These are phyloP conservation scores for Lecanicillium sp. DNA, from an alignment of 2,329 filamentous ascomycete species.

Conservation along the genomic window DNA sequence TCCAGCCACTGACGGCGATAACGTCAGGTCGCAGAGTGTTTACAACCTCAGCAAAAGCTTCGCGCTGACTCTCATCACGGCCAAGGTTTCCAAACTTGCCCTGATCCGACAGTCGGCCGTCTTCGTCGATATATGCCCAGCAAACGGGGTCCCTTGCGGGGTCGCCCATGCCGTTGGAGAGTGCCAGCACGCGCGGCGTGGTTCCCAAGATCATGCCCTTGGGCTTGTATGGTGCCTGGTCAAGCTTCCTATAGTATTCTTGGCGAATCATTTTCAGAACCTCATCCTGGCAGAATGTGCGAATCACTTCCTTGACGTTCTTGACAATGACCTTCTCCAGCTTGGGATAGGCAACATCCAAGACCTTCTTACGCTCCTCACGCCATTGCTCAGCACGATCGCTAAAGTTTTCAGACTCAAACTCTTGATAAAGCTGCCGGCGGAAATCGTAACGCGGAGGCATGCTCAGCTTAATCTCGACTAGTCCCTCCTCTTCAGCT, in stretches of 20 bases:
- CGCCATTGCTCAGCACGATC: constrained; percentile 96
- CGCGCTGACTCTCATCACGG: constrained; percentile 57
- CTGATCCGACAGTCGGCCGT: constrained; percentile 80
- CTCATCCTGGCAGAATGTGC: constrained; percentile 88
- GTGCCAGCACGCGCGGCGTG: constrained; percentile 73
- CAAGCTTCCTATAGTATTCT: constrained; percentile 80
- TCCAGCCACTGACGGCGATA: constrained; percentile 81
- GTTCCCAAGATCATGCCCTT: constrained; percentile 88
- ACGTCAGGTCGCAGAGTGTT: constrained; percentile 80
- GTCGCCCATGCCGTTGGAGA: constrained; percentile 80
- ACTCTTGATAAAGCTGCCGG: constrained; percentile 69
- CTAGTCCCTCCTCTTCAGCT: constrained; percentile 86
- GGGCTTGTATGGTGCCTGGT: constrained; percentile 93
- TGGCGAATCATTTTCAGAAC: constrained; percentile 83
- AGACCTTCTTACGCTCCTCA: constrained; percentile 71
- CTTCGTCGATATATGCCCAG: constrained; percentile 91
- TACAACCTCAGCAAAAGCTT: constrained; percentile 71
- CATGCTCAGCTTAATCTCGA: constrained; percentile 76
- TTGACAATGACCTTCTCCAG: constrained; percentile 79
- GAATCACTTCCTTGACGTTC: constrained; percentile 89
- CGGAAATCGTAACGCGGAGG: constrained; percentile 70
- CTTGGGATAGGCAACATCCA: constrained; percentile 74
- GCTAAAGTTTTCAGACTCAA: constrained; percentile 92
- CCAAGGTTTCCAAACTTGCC: constrained; percentile 79
- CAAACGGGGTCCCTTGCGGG: constrained; percentile 68